These are phyloP conservation scores for Monilinia vaccinii-corymbosi DNA, from an alignment of 2,329 filamentous ascomycete species.

Conservation along the genomic window DNA sequence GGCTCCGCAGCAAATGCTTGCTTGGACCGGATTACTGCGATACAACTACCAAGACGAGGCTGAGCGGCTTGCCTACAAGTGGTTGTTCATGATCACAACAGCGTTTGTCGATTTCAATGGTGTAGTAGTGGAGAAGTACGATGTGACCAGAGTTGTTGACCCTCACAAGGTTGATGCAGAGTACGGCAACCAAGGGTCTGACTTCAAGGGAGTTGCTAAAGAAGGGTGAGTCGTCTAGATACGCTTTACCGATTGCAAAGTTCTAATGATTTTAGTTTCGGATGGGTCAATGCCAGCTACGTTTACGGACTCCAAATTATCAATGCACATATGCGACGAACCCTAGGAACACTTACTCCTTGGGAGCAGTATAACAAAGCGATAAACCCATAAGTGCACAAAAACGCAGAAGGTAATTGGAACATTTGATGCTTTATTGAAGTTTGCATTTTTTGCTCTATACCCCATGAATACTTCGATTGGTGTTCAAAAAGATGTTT, in stretches of 20 bases:
- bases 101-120: constrained; percentile 98
- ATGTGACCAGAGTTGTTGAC: constrained; percentile 82
- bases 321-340: constrained; percentile 80
- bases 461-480: neutral
- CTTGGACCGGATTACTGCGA: constrained; percentile 84
- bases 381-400: constrained; percentile 6
- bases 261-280: constrained; percentile 56
- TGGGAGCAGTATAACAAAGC: constrained; percentile 33
- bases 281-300: constrained; percentile 98
- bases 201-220: constrained; percentile 91
- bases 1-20: constrained; percentile 97
- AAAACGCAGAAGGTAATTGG: neutral
- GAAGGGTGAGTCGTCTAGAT: constrained; percentile 65
- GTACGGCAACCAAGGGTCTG: constrained; percentile 91
- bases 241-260: neutral
- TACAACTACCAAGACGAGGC: constrained; percentile 91
- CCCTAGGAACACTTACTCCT: constrained; percentile 77
- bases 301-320: constrained; percentile 86
- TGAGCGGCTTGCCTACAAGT: constrained; percentile 85
- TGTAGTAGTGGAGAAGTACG: constrained; percentile 97
- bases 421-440: neutral
- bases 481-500: neutral
- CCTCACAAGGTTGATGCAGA: constrained; percentile 93
- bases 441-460: constrained; percentile 3
- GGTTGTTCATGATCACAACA: constrained; percentile 97